Base-by-base conservation (phyloP, 2,329 filamentous ascomycete genomes). In the Aureobasidium vineae region DNA sequence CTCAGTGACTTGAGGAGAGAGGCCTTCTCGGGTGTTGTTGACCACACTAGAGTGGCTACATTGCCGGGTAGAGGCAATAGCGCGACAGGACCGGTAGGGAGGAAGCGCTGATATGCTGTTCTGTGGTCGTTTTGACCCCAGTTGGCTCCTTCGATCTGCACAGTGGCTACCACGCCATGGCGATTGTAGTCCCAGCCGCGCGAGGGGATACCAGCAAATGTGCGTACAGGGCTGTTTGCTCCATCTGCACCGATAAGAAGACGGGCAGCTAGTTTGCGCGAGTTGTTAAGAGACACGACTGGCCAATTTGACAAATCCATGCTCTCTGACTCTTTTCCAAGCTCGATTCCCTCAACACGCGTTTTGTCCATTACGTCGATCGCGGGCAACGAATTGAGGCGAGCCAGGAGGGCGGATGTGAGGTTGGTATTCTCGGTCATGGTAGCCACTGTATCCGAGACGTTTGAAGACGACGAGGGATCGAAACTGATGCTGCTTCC, bases 351-450 rank as follows among this genome's bases (percentile, higher is more conserved):
- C 70, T 90, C 87, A 31, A 98, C 92, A 64, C 85, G 90, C 2
- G 90, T 88, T 57, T 86, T 87, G 70, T 93, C 91, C 66, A 93
- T 88, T 11, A 95, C 79, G 5, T 88, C 85, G 19, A 93, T 83
- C 15, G 68, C 28, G 19, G 71, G 68, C 21, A 76, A 45, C 5
- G 68, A 66, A n/a, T 69, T 66, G 41, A 97, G 83, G 16, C 90
- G 85, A 65, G 83, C 83, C 60, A 97, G 79, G 8, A 99, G 82
- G 0, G 87, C 92, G 0, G 88, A 88, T 2, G 91, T 92, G 40
- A 97, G 83, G 76, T 99, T 98, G 38, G 89, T 78, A 77, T 98
- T 99, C 82, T 99, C 96, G 49, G 88, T 91, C 94, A 99, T 99
- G 76, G 95, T 97, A 11, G 95, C 95, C 71, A 99, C 92, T 1